Base-by-base conservation (phyloP, 345 rosid species). In the Eucalyptus sp. region DNA sequence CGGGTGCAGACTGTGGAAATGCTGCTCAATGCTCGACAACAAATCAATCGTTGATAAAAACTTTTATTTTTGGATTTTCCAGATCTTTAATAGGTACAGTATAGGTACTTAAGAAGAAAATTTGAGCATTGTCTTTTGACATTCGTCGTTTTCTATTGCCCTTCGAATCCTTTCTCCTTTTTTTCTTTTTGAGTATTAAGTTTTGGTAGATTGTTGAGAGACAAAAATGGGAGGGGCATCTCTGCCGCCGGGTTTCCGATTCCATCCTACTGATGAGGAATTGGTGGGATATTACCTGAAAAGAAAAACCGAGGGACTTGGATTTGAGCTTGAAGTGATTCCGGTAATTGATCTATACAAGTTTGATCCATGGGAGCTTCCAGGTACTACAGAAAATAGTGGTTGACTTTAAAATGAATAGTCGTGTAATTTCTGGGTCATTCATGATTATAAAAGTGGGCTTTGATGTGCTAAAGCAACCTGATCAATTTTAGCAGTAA, bases 291-390 rank as follows among this genome's bases (percentile, higher is more conserved):
- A 96, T 91, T 96, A 97, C 93, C 92, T 97, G 50, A 94, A 95
- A 54, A 94, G 96, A 90, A 95, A 95, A 93, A 93, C 92, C 20
- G 92, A 94, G 52, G 94, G 94, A 48, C 96, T 93, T 86, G 93
- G 89, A 88, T 95, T 97, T 86, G 97, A 96, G 93, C 98, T 97
- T 24, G 96, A 96, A 91, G 96, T 97, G 17, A 95, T 96, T 89
- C 98, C 96, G 50, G 94, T 92, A 48, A 91, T 94, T 62, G 97
- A 97, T 88, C 90, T 97, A 91, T 96, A 96, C 95, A 97, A 96
- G 91, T 97, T 93, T 86, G 99, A 97, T 91, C 99, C 98, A 49
- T 96, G 98, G 99, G 99, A 97, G 88, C 92, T 96, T 88, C 98
- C 98, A 92, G 98, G 98, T 96, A 93, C 88, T 24, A n/a, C 41